Percentiles rank a stretch among this genome's conserved stretches.
Evolutionary conservation across 371 early-diverging fungal species (phyloP).

Genomic region (Globomyces sp.): DNA sequence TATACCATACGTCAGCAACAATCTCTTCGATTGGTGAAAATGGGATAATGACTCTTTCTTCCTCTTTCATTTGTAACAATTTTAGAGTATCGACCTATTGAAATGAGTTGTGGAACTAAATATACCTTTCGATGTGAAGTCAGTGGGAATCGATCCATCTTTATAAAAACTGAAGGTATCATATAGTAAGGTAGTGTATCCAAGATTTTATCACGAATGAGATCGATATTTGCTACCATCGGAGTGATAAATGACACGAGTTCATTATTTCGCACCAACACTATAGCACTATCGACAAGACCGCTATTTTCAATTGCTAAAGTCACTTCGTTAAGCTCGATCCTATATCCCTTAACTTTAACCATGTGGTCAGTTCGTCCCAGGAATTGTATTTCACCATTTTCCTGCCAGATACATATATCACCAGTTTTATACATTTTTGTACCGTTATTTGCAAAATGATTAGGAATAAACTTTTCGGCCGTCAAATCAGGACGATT

Average conservation of each 20-base stretch:
- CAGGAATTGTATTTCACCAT: slow-evolving; percentile 27
- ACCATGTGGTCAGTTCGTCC: slow-evolving; percentile 38
- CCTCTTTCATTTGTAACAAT: not conserved
- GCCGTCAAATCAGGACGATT: slow-evolving; percentile 21
- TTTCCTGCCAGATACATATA: slow-evolving; percentile 20
- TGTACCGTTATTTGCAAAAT: not conserved
- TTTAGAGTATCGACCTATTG: slow-evolving; percentile 3
- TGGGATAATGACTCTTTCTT: no score
- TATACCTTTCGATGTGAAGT: slow-evolving; percentile 30
- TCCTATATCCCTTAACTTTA: slow-evolving; percentile 42
- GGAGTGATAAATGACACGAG: slow-evolving; percentile 18
- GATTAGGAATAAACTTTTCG: slow-evolving; percentile 16
- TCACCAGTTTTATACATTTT: slow-evolving; percentile 42
- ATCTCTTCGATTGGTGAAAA: not conserved
- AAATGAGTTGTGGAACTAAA: not conserved
- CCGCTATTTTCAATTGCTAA: not conserved
- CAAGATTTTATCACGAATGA: slow-evolving; percentile 7
- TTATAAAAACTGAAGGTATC: slow-evolving; percentile 24
- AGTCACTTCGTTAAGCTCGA: slow-evolving; percentile 43
- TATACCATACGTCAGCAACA: not conserved
- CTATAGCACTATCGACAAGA: slow-evolving; percentile 2
- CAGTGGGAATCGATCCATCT: slow-evolving; percentile 23
- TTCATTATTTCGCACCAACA: slow-evolving; percentile 8
- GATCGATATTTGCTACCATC: slow-evolving; percentile 3
- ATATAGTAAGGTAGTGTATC: slow-evolving; percentile 30